These are phyloP conservation scores for Wickerhamomyces sp. DNA, from an alignment of 1,139 yeast genomes.

Conservation along the genomic window DNA sequence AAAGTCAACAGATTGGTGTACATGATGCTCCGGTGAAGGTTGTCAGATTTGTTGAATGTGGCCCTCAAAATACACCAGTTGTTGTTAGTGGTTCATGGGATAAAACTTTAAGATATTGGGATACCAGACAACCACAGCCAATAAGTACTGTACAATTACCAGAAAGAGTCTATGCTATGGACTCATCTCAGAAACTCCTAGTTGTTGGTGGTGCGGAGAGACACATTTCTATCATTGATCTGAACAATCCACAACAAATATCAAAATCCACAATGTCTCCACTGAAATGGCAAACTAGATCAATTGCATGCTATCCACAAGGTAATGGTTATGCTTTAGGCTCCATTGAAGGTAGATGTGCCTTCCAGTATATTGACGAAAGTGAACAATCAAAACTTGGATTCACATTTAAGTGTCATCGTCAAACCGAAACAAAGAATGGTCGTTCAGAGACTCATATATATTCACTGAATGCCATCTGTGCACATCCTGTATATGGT, in stretches of 20 bases:
- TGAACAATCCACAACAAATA: constrained; percentile 78
- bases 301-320: constrained; percentile 76
- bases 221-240: constrained; percentile 70
- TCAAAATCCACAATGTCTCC: constrained; percentile 78
- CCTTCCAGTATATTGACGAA: constrained; percentile 91
- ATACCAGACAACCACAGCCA: constrained; percentile 81
- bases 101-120: constrained; percentile 92
- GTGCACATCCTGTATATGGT: constrained; percentile 86
- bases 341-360: constrained; percentile 93
- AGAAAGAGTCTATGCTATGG: constrained; percentile 91
- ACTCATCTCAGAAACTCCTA: constrained; percentile 68
- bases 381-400: constrained; percentile 66
- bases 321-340: constrained; percentile 94
- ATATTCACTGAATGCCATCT: constrained; percentile 74
- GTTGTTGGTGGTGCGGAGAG: constrained; percentile 94
- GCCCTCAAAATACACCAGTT: constrained; percentile 75
- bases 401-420: constrained; percentile 92
- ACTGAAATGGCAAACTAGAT: constrained; percentile 84
- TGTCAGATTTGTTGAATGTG: constrained; percentile 77
- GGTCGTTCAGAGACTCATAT: constrained; percentile 45
- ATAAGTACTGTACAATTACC: constrained; percentile 79
- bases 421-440: constrained; percentile 41
- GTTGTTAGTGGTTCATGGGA: constrained; percentile 97
- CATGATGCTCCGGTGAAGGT: constrained; percentile 80
- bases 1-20: constrained; percentile 75